Conservation (phyloP, 768 basidiomycete species). For the Holtermannia corniformis region DNA sequence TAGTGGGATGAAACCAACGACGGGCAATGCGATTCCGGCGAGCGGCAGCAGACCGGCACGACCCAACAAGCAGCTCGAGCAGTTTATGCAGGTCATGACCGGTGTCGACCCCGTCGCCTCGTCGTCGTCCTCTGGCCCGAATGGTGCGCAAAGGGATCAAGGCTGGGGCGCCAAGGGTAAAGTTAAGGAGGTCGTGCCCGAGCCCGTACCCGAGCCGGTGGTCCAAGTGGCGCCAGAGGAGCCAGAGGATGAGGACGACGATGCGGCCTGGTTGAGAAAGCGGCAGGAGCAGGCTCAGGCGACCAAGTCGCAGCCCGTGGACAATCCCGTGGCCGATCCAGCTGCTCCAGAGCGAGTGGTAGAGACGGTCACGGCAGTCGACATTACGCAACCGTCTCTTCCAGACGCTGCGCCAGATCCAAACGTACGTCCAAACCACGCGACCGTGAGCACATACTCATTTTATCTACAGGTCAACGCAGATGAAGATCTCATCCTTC, state of each 20-base stretch:
- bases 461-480: slow-evolving; percentile 16
- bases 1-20: too few species aligned
- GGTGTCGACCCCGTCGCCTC: slow-evolving; percentile 15
- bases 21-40: background rate
- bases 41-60: slow-evolving; percentile 11
- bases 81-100: slow-evolving; percentile 70
- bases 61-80: slow-evolving; percentile 48
- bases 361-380: background rate
- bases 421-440: background rate
- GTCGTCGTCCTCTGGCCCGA: background rate
- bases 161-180: slow-evolving; percentile 29
- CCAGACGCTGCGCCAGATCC: too few species aligned
- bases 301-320: background rate
- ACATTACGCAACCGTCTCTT: too few species aligned
- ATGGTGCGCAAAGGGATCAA: slow-evolving; percentile 40
- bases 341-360: background rate
- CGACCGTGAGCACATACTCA: too few species aligned
- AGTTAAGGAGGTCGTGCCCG: slow-evolving; percentile 8
- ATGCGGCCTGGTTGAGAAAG: slow-evolving; percentile 42
- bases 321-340: background rate
- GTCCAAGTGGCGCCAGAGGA: slow-evolving; percentile 1
- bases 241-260: slow-evolving; percentile 32
- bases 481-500: slow-evolving; percentile 51
- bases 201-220: slow-evolving; percentile 6
- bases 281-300: slow-evolving; percentile 16